Percentiles rank a stretch among this genome's conserved stretches.
Evolutionary conservation across 257 asterid species (phyloP).

Genomic region (Nicotiana knightiana): DNA sequence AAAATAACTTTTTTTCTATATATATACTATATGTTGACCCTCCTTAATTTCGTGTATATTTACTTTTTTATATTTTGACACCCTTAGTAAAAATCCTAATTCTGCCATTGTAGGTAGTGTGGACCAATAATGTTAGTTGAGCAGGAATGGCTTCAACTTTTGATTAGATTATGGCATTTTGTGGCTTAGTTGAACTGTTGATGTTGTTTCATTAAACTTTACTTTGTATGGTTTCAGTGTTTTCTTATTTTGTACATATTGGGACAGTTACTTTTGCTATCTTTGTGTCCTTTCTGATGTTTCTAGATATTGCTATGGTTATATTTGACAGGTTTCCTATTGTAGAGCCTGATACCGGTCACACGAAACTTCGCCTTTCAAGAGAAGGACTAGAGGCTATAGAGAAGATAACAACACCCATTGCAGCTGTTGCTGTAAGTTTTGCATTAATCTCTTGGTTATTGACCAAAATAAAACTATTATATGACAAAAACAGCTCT

Average conservation of each 20-base stretch:
- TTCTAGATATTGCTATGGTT: background rate
- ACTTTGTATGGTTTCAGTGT: background rate
- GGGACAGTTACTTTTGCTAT: slow-evolving; percentile 5
- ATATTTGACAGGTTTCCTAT: slow-evolving; percentile 66
- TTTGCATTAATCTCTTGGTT: slow-evolving; percentile 10
- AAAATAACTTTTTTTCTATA: no score
- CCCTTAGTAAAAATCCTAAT: no score
- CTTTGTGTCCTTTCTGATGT: slow-evolving; percentile 5
- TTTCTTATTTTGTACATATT: background rate
- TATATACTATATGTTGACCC: no score
- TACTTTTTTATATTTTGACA: no score
- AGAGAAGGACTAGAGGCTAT: slow-evolving; percentile 90
- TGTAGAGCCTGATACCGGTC: slow-evolving; percentile 93
- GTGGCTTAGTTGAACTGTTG: background rate
- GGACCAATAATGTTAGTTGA: background rate
- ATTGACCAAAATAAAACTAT: background rate
- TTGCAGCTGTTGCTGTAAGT: slow-evolving; percentile 94
- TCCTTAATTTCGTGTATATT: no score
- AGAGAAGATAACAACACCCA: slow-evolving; percentile 76
- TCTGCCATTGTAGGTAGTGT: background rate
- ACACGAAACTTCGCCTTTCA: slow-evolving; percentile 85
- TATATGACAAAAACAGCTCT: background rate
- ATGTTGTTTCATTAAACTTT: background rate
- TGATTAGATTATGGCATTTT: background rate
- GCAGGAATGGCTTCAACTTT: background rate